phyloP scores from a whole-genome alignment of 768 basidiomycete genomes.

The Daedaleopsis sinensis region DNA sequence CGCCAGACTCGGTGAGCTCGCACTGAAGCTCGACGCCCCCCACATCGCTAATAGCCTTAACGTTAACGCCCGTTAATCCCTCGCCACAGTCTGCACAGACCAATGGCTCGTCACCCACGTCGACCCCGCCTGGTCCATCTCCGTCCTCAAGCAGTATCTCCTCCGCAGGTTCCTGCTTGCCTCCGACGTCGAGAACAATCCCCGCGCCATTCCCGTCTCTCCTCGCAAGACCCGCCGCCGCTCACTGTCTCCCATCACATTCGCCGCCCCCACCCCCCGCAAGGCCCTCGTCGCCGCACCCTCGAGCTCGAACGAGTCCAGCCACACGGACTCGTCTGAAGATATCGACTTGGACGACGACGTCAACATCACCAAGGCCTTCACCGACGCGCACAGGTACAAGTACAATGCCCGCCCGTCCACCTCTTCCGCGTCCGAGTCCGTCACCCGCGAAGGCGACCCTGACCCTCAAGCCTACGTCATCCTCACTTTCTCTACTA shows the following conservation, averaged over 20 bases:
- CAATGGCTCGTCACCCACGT: conserved; percentile 79
- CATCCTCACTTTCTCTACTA: conserved; percentile 68
- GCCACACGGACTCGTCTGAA: neutral
- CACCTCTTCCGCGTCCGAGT: conserved; percentile 14
- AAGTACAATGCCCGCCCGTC: conserved; percentile 23
- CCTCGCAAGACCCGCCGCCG: conserved; percentile 36
- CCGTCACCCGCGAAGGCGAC: conserved; percentile 55
- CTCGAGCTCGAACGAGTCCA: neutral
- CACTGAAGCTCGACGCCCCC: no score
- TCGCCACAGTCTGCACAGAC: conserved; percentile 58
- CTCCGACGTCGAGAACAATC: conserved; percentile 21
- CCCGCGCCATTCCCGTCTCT: conserved; percentile 15
- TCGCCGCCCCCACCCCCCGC: conserved; percentile 44
- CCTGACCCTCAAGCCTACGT: conserved; percentile 61
- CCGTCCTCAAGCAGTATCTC: conserved; percentile 64
- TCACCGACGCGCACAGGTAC: conserved; percentile 21
- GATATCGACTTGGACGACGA: conserved; percentile 37
- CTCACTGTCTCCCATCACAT: conserved; percentile 70
- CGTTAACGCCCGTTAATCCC: neutral
- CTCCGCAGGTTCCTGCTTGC: conserved; percentile 54
- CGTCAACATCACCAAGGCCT: conserved; percentile 29
- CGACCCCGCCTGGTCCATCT: conserved; percentile 60
- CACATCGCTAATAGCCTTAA: no score
- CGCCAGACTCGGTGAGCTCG: conserved; percentile 11
- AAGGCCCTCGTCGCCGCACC: neutral